Evolutionary conservation across 2,329 filamentous ascomycete genomes (phyloP).

Genomic region (Immersiporthe knoxdaviesiana): DNA sequence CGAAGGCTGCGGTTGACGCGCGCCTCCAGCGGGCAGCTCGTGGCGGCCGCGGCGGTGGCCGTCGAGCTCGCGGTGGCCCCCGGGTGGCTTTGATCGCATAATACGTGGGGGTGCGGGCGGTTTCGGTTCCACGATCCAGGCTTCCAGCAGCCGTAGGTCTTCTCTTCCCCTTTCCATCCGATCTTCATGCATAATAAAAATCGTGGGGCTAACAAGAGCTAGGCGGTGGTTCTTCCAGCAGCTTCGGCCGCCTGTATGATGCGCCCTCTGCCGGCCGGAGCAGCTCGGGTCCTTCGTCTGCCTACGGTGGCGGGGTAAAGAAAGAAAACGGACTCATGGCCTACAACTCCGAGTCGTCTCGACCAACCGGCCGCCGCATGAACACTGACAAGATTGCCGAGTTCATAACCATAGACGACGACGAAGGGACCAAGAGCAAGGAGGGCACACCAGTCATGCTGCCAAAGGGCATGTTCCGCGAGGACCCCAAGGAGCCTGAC

Average conservation of each 20-base stretch:
- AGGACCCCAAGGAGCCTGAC: conserved; percentile 54
- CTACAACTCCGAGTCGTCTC: conserved; percentile 23
- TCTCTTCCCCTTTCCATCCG: background rate
- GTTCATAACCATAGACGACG: conserved; percentile 24
- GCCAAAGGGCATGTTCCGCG: conserved; percentile 60
- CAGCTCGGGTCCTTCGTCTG: conserved; percentile 4
- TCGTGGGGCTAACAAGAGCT: conserved; percentile 4
- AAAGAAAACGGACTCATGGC: conserved; percentile 18
- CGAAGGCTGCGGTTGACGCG: conserved; percentile 39
- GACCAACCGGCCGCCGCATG: conserved; percentile 28
- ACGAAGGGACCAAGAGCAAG: conserved; percentile 23
- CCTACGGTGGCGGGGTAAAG: conserved; percentile 20
- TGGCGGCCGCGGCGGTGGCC: conserved; percentile 35
- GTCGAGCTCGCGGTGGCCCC: conserved; percentile 34
- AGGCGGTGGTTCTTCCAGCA: conserved; percentile 16
- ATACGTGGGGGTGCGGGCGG: conserved; percentile 24
- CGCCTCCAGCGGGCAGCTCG: conserved; percentile 31
- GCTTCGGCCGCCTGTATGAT: conserved; percentile 28
- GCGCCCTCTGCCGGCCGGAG: conserved; percentile 17
- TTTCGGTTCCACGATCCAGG: conserved; percentile 25
- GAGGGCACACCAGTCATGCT: conserved; percentile 36
- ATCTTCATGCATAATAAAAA: too few relatives aligned
- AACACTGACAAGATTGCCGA: conserved; percentile 29
- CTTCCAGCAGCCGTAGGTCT: conserved; percentile 21
- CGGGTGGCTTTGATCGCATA: conserved; percentile 26